Base-by-base conservation (phyloP, 371 early-diverging fungal genomes). In the Mortierella sp. region DNA sequence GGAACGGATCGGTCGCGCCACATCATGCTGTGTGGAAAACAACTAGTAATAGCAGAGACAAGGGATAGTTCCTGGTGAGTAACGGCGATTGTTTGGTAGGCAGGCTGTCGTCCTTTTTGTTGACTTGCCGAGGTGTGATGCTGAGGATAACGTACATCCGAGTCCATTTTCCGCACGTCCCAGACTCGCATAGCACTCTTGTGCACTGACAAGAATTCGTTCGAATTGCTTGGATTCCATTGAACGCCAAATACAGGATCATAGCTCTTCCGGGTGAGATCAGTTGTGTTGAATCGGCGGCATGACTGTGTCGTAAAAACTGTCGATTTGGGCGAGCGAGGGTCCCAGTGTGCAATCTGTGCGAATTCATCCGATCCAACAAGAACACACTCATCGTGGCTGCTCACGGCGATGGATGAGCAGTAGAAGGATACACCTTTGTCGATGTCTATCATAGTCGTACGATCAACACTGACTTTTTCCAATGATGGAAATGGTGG, bases 281-380 rank as follows among this genome's bases (percentile, higher is more conserved):
- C 13, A 2, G 19, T 12, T 14, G 45, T 25, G 2, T 53, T 40
- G 16, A 53, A 29, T 2, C 9, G 27, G 10, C 34, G 55, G 37
- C 67, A 67, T 2, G 67, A 47, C n/a, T 37, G 31, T 9, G 60
- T 31, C 17, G 57, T 56, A 21, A 48, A 55, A 14, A 39, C 46
- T 5, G 58, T 45, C 24, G 17, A 5, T 1, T 16, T 22, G 1
- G 71, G 60, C 0, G 72, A 57, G 4, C 72, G 53, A 9, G 57
- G 41, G 25, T 74, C 76, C 64, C 68, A 74, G 13, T 51, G 60
- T 7, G 68, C 69, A n/a, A 68, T 51, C 10, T 68, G 76, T 0
- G 65, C 60, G 28, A 53, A 49, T 14, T 55, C 57, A 17, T 31
- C 39, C 5, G 76, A 74, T 25, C 60, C 64, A 6, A 60, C 60